These are phyloP conservation scores for Salvia splendens DNA, from an alignment of 257 asterid species.

Conservation along the genomic window DNA sequence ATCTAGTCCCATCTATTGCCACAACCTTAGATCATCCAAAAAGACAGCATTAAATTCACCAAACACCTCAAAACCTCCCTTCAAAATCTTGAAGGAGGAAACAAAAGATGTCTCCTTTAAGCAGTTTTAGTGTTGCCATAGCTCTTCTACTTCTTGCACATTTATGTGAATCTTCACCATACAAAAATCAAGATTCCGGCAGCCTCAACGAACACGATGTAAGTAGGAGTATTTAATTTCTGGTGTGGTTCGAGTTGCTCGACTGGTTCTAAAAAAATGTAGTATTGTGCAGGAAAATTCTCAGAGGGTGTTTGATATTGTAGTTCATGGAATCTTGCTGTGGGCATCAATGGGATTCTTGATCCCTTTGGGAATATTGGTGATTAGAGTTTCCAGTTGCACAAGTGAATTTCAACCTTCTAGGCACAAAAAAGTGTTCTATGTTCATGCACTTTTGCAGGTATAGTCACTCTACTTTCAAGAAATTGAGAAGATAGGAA, in stretches of 20 bases:
- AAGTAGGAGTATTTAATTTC: background rate
- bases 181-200: constrained; percentile 23
- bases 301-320: constrained; percentile 49
- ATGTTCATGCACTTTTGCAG: constrained; percentile 70
- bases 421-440: constrained; percentile 53
- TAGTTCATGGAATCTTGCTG: constrained; percentile 68
- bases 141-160: constrained; percentile 33
- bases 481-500: background rate
- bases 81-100: background rate
- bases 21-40: constrained; percentile 20
- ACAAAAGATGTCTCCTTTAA: constrained; percentile 22
- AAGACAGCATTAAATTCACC: constrained; percentile 21
- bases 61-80: constrained; percentile 10
- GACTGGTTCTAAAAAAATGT: background rate
- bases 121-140: constrained; percentile 23
- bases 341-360: constrained; percentile 86
- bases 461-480: constrained; percentile 34
- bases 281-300: constrained; percentile 46
- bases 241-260: background rate
- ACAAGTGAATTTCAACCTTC: constrained; percentile 37
- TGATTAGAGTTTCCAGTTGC: constrained; percentile 57
- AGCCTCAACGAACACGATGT: constrained; percentile 27
- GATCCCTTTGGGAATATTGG: constrained; percentile 73
- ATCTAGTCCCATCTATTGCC: constrained; percentile 15
- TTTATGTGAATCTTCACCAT: constrained; percentile 34